Conservation (phyloP, 495 filamentous ascomycete species). For the Sabuloglossum arenarium region DNA sequence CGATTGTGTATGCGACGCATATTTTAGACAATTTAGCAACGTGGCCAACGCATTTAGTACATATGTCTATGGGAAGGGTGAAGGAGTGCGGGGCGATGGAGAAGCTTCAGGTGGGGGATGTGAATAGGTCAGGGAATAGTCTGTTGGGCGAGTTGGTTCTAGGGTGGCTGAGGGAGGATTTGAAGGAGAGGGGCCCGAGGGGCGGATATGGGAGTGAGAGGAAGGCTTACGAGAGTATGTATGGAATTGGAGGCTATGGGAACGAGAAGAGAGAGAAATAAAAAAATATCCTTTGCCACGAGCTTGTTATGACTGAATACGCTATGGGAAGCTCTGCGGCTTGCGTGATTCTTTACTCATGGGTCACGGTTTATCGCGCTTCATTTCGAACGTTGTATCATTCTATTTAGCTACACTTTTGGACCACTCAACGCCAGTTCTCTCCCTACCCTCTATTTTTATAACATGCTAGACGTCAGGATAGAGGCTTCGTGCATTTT, state of each 20-base stretch:
- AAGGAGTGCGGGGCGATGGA: conserved; percentile 63
- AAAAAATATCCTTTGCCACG: not conserved
- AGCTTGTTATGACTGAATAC: too few relatives aligned
- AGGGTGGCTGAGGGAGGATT: conserved; percentile 67
- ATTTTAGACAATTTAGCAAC: conserved; percentile 80
- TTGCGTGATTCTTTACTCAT: too few relatives aligned
- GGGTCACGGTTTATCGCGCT: not conserved
- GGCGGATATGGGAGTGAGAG: conserved; percentile 38
- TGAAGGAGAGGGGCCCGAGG: conserved; percentile 61
- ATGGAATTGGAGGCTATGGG: conserved; percentile 68
- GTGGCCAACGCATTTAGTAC: conserved; percentile 90
- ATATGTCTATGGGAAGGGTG: conserved; percentile 75
- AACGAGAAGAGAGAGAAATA: conserved; percentile 31
- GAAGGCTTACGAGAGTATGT: conserved; percentile 41
- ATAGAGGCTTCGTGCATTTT: not conserved
- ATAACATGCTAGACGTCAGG: not conserved
- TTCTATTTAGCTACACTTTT: not conserved
- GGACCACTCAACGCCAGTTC: not conserved
- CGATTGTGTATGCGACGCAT: conserved; percentile 94
- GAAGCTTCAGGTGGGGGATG: conserved; percentile 54
- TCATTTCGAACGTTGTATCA: not conserved
- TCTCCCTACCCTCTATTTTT: not conserved
- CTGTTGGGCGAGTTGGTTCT: conserved; percentile 71
- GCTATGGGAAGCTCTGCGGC: too few relatives aligned
- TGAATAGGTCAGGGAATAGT: conserved; percentile 63